phyloP scores from a whole-genome alignment of 495 filamentous ascomycete species.

The Neurospora sp. region DNA sequence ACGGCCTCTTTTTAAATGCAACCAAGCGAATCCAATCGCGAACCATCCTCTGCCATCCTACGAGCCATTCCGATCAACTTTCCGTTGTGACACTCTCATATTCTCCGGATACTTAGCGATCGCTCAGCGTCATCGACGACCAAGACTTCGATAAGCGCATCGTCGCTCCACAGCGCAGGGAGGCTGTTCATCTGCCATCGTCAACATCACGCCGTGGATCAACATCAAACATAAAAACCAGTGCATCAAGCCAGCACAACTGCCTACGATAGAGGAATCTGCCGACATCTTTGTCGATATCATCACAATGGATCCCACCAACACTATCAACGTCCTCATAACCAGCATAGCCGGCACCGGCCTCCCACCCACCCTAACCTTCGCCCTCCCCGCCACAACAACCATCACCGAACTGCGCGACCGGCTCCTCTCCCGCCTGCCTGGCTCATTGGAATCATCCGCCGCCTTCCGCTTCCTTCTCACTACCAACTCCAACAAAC shows the following conservation, averaged over 20 bases:
- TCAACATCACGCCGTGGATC: neutral
- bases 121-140: neutral
- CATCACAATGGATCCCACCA: neutral
- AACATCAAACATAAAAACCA: neutral
- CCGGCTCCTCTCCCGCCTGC: conserved; percentile 54
- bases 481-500: conserved; percentile 71
- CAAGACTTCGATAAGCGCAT: neutral
- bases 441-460: conserved; percentile 18
- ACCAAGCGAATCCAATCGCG: neutral
- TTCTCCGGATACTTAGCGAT: neutral
- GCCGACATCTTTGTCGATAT: neutral
- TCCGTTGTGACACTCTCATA: neutral
- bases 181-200: neutral
- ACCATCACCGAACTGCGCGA: conserved; percentile 56
- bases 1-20: neutral
- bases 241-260: neutral
- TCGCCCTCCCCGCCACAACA: conserved; percentile 56
- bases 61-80: neutral
- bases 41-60: neutral
- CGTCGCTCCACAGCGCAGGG: neutral
- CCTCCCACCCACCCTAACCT: conserved; percentile 65
- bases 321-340: conserved; percentile 69
- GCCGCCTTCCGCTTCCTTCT: conserved; percentile 52
- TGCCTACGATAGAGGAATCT: neutral
- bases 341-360: conserved; percentile 74